phyloP scores from a whole-genome alignment of 768 basidiomycete genomes.

The Boletus rubescentipes region DNA sequence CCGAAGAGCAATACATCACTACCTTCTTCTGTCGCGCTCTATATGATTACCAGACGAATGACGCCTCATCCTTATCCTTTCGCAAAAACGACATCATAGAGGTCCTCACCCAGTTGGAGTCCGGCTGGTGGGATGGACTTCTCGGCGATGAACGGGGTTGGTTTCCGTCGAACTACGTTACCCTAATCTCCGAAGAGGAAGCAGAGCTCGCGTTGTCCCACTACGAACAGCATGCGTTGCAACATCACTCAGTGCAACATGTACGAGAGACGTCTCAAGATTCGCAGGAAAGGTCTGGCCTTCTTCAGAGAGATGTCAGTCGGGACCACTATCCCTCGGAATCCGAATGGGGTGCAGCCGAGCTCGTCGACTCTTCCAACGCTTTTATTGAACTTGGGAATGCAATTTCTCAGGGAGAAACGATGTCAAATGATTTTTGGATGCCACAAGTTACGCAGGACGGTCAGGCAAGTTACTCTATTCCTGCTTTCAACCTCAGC shows the following conservation, averaged over 20 bases:
- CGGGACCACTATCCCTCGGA: conserved; percentile 39
- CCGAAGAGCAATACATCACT: conserved; percentile 59
- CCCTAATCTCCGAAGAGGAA: conserved; percentile 74
- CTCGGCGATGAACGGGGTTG: conserved; percentile 88
- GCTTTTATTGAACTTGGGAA: conserved; percentile 34
- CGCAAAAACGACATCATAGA: conserved; percentile 87
- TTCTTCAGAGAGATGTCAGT: conserved; percentile 10
- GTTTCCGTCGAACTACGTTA: conserved; percentile 97
- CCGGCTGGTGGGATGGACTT: conserved; percentile 98
- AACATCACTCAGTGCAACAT: conserved; percentile 16
- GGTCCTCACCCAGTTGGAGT: conserved; percentile 85
- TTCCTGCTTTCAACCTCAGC: not conserved
- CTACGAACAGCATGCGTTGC: conserved; percentile 14
- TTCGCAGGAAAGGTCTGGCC: conserved; percentile 12
- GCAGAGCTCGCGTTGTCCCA: conserved; percentile 62
- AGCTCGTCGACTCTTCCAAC: conserved; percentile 36
- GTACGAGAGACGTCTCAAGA: conserved; percentile 11
- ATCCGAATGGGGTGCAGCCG: conserved; percentile 42
- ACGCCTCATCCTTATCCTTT: conserved; percentile 88
- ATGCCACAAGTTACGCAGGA: conserved; percentile 80
- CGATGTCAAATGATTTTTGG: conserved; percentile 78
- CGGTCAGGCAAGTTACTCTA: conserved; percentile 66
- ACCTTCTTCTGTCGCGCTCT: conserved; percentile 88
- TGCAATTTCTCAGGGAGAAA: conserved; percentile 27
- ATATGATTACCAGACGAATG: conserved; percentile 89